Evolutionary conservation across 2,329 filamentous ascomycete species (phyloP).

Genomic region (Stromatinia cepivora): DNA sequence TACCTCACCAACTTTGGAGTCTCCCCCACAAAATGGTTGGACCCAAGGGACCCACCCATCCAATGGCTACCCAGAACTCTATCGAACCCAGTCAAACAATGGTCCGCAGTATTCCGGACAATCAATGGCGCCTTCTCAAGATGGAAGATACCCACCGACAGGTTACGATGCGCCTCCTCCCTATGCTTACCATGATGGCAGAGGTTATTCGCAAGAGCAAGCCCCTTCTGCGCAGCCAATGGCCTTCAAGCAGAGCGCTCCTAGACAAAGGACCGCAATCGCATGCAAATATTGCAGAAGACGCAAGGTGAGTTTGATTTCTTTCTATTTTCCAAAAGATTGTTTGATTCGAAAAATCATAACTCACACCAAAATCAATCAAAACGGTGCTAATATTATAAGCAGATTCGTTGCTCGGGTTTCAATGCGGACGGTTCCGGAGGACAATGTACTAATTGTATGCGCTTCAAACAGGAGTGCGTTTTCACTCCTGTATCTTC

Average conservation of each 20-base stretch:
- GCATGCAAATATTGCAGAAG: slow-evolving; percentile 60
- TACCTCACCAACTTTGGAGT: background rate
- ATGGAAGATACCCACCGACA: background rate
- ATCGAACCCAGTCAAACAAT: background rate
- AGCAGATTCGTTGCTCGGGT: slow-evolving; percentile 72
- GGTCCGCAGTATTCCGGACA: background rate
- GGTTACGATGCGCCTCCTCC: background rate
- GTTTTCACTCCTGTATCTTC: slow-evolving; percentile 76
- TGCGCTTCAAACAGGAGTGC: slow-evolving; percentile 73
- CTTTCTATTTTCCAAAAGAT: too few species aligned
- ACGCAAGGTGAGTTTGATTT: slow-evolving; percentile 51
- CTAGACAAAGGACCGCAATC: slow-evolving; percentile 60
- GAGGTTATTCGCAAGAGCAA: slow-evolving; percentile 28
- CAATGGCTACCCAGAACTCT: too few species aligned
- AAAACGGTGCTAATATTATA: slow-evolving; percentile 26
- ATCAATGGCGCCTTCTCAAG: background rate
- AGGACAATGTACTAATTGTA: slow-evolving; percentile 71
- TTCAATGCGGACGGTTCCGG: slow-evolving; percentile 67
- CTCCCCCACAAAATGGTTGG: background rate
- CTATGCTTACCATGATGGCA: slow-evolving; percentile 24
- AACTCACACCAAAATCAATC: background rate
- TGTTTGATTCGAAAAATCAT: background rate
- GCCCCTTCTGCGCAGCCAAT: slow-evolving; percentile 23
- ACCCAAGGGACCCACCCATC: background rate
- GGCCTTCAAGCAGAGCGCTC: slow-evolving; percentile 50